Conservation (phyloP, 495 filamentous ascomycete genomes). For the Haplographium delicatum region DNA sequence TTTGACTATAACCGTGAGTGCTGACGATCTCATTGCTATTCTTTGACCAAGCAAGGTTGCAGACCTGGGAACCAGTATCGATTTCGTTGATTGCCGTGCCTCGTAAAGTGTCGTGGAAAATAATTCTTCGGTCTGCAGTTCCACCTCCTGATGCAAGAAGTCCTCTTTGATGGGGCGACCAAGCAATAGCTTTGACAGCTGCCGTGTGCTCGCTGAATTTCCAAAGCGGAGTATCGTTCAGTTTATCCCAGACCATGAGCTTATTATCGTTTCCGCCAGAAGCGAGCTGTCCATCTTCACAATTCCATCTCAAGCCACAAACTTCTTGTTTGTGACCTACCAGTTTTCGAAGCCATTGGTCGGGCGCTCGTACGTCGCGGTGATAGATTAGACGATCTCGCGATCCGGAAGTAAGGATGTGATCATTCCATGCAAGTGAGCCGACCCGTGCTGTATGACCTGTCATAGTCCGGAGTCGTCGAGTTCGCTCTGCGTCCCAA, state of each 20-base stretch:
- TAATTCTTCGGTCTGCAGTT: slow-evolving; percentile 91
- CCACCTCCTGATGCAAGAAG: slow-evolving; percentile 94
- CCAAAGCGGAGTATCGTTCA: slow-evolving; percentile 78
- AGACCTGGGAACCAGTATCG: slow-evolving; percentile 95
- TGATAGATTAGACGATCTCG: slow-evolving; percentile 91
- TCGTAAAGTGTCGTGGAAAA: slow-evolving; percentile 92
- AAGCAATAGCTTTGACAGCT: slow-evolving; percentile 97
- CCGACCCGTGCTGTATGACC: slow-evolving; percentile 89
- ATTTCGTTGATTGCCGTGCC: slow-evolving; percentile 74
- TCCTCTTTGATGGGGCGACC: slow-evolving; percentile 92
- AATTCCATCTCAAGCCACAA: slow-evolving; percentile 96
- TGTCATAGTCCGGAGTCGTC: slow-evolving; percentile 89
- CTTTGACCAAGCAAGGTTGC: slow-evolving; percentile 92
- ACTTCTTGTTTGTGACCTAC: slow-evolving; percentile 98
- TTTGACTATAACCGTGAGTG: slow-evolving; percentile 96
- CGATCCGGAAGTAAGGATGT: slow-evolving; percentile 93
- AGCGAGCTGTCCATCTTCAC: slow-evolving; percentile 89
- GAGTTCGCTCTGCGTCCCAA: slow-evolving; percentile 86
- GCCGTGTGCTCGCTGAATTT: slow-evolving; percentile 91
- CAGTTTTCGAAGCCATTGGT: slow-evolving; percentile 79
- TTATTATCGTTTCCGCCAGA: slow-evolving; percentile 98
- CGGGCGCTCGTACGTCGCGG: slow-evolving; percentile 89
- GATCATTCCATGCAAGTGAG: slow-evolving; percentile 93
- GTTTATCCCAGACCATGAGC: slow-evolving; percentile 94
- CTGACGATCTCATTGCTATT: slow-evolving; percentile 96